Evolutionary conservation across 495 filamentous ascomycete genomes (phyloP), one percentile per base, ranked within the genome.

Genomic region (Penicillium diatomitis): DNA sequence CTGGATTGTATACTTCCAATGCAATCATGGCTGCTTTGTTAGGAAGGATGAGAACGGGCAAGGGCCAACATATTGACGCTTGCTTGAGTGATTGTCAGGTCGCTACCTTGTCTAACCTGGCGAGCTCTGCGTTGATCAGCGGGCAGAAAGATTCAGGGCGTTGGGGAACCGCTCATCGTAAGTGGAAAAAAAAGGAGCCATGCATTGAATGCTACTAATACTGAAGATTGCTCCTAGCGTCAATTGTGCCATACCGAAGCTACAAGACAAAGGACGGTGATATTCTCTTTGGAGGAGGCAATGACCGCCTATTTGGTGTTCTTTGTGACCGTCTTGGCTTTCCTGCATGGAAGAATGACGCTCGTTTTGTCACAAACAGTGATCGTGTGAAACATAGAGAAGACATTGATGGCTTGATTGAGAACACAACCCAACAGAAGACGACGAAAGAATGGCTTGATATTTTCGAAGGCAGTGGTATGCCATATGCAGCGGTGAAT

Each of bases 151-250:
- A 97, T 66, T 77, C 79, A 0, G 92, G 92, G 0, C 76, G 92
- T 45, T 96, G 90, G 88, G 92, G 92, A 4, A 98, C 92, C 5
- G 90, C 90, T 39, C 92, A 98, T 74, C 92, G 87, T 89, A 73
- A 68, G 84, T 74, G 11, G n/a, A 42, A 11, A 11, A 6, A 8
- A 8, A 5, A 8, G 8, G 11, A 33, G 6, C 6, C 0, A 46
- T 30, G 27, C 10, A 34, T 34, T 39, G 27, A 47, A 6, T 27
- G 41, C 35, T 7, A 12, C 5, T 36, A 32, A 6, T 5, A 4
- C 44, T 48, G 31, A 46, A 8, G 41, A 57, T 66, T 33, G 58
- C 51, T 50, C 10, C 4, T 48, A 92, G 87, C 90, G 42, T 96
- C 89, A 0, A 96, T 98, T 67, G 92, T 98, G 0, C 92, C 92